Base-by-base conservation (phyloP, 345 rosid genomes). In the Limnanthes douglasii region DNA sequence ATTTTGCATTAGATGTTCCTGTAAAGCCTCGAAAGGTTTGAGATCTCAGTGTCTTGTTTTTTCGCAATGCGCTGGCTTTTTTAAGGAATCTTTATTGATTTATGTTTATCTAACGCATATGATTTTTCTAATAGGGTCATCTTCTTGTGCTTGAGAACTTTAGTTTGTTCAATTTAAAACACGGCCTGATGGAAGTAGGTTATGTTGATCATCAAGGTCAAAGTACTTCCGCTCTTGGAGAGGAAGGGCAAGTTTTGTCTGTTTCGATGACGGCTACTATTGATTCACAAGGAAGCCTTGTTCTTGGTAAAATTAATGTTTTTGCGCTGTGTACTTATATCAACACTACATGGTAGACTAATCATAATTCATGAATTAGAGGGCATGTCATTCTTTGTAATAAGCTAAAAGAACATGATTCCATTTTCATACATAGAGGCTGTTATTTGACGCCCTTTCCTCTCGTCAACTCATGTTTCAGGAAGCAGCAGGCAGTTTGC, bases 401-500 rank as follows among this genome's bases (percentile, higher is more conserved):
- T n/a, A n/a, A n/a, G n/a, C n/a, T n/a, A n/a, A n/a, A n/a, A n/a
- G n/a, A n/a, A n/a, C n/a, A n/a, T n/a, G n/a, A n/a, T n/a, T n/a
- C n/a, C n/a, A n/a, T n/a, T n/a, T n/a, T n/a, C n/a, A n/a, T n/a
- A n/a, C n/a, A n/a, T n/a, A n/a, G n/a, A n/a, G n/a, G n/a, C n/a
- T n/a, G n/a, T n/a, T 38, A 4, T 18, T 31, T 38, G 15, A 21
- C 5, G 21, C 9, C 5, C 10, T 19, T 20, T 32, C 46, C 33
- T 11, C 21, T 18, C 15, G 17, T n/a, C 43, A 41, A 41, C 29
- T 47, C 9, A 11, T 41, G 34, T 43, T 43, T 30, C 54, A 86
- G 97, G 97, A 13, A 88, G 95, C 54, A 88, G 97, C 64, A 86
- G 95, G 30, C 74, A 88, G 57, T 82, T 88, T 73, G 59, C 67